Percentiles rank a stretch among this genome's conserved stretches.
These are phyloP conservation scores for Eucalyptus regnans DNA, from an alignment of 345 rosid species.

Conservation along the genomic window DNA sequence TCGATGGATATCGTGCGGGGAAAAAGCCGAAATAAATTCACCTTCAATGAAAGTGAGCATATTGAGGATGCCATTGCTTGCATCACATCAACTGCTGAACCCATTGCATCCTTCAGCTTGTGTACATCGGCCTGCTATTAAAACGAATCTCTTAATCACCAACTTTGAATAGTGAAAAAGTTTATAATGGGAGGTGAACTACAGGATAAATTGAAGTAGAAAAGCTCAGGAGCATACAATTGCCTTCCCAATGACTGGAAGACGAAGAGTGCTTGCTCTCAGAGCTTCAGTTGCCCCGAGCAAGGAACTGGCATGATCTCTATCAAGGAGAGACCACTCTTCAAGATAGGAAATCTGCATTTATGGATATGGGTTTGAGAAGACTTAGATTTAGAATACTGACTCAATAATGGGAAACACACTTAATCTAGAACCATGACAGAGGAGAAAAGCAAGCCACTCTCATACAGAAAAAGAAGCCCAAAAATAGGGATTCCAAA, in stretches of 20 bases:
- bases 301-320: slow-evolving; percentile 62
- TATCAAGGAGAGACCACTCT: slow-evolving; percentile 71
- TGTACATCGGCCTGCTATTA: slow-evolving; percentile 53
- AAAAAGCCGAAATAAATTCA: slow-evolving; percentile 1
- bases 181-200: background rate
- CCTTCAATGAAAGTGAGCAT: slow-evolving; percentile 55
- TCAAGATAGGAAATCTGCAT: slow-evolving; percentile 55
- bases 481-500: background rate
- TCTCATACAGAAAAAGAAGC: background rate
- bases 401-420: background rate
- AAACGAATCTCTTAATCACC: background rate
- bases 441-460: background rate
- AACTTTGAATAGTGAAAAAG: background rate
- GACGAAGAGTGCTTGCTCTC: slow-evolving; percentile 93
- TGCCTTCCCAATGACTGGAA: slow-evolving; percentile 79
- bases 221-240: slow-evolving; percentile 20
- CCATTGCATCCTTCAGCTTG: slow-evolving; percentile 74
- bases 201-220: background rate
- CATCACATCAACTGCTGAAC: slow-evolving; percentile 86
- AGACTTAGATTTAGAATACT: background rate
- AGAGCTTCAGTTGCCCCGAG: slow-evolving; percentile 82
- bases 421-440: background rate
- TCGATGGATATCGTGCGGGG: background rate
- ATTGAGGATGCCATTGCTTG: slow-evolving; percentile 83
- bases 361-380: background rate